Base-by-base conservation (phyloP, 768 basidiomycete genomes). In the Hygrocybe coccinea region DNA sequence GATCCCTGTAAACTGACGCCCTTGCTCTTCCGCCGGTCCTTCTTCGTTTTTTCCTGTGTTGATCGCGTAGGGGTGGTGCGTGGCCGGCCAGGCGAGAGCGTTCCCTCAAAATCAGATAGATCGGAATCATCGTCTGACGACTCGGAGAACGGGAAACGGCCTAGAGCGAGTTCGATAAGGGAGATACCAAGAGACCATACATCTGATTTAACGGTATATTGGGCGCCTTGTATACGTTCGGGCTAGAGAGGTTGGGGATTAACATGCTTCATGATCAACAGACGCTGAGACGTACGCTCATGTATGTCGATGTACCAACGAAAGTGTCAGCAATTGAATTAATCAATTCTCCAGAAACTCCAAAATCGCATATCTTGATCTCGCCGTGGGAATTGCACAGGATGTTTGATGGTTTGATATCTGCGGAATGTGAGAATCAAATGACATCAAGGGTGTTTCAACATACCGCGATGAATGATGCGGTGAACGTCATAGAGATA, bases 311-410 rank as follows among this genome's bases (percentile, higher is more conserved):
- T 12, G 97, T 99, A 25, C 97, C 95, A 37, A 99, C 97, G 67
- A 98, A 99, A 1, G 97, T 98, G 72, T 98, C 95, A 36, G 97
- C 97, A 59, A 98, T 95, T 7, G 92, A 95, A 73, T 98, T 98
- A 74, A 98, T 95, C 64, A 99, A 81, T 70, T 99, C 97, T 34
- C 97, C 97, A 1, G 95, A 97, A 6, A 99, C 97, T 37, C 97
- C 97, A 69, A 98, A 99, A 71, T 99, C 97, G 66, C 95, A 97
- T 53, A 99, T 95, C 76, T 99, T 99, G 80, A 98, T 95, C 63
- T 97, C 86, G 29, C 97, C 97, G 47, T 79, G 76, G 6, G 95
- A 97, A 67, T 97, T 98, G 74, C 80, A 92, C 44, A 98, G 78
- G 60, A 99, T 97, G 66, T 99, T 99, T 11, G 94, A 97, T 25